Evolutionary conservation across 495 filamentous ascomycete species (phyloP), one percentile per base, ranked within the genome.

Genomic region (Annulohypoxylon bovei): DNA sequence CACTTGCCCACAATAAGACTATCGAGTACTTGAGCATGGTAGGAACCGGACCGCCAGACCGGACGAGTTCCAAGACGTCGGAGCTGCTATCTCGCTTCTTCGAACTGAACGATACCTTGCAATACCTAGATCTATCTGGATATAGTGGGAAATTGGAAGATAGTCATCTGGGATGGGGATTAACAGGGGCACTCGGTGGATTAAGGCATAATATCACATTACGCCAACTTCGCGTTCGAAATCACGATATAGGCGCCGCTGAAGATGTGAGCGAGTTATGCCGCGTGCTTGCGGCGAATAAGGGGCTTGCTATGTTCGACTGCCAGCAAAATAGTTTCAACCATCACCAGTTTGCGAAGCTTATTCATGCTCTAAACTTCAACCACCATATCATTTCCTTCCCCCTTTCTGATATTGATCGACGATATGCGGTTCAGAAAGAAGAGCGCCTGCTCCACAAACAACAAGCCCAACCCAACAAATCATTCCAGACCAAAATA

Each of bases 131-230:
- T 75, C 88, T 98, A 46, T 95, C 93, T 6, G 95, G 95, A 4
- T 95, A 97, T 75, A 91, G 91, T 68, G 92, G 93, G 6, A 90
- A 94, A 74, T 83, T 98, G 23, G 95, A 97, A 75, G 92, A 93
- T 47, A 90, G 92, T 0, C 88, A 91, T 44, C 89, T 97, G 35
- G 94, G 95, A 18, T 90, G 88, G 66, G 93, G 93, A 3, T 86
- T 98, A 55, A 93, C 91, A 33, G 84, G 89, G 42, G 91, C 93
- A 9, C 81, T 99, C 61, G 84, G 84, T 6, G 93, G 94, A 2
- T 81, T 99, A 62, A 89, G 89, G 62, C 80, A 87, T 55, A 98
- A 98, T 79, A 88, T 76, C 22, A 87, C 91, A 0, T 79, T 99
- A 18, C 89, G 88, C 44, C 86, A 93, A 25, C 82, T 99, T 40